Evolutionary conservation across 2,329 filamentous ascomycete genomes (phyloP).

Genomic region (Neonectria punicea): DNA sequence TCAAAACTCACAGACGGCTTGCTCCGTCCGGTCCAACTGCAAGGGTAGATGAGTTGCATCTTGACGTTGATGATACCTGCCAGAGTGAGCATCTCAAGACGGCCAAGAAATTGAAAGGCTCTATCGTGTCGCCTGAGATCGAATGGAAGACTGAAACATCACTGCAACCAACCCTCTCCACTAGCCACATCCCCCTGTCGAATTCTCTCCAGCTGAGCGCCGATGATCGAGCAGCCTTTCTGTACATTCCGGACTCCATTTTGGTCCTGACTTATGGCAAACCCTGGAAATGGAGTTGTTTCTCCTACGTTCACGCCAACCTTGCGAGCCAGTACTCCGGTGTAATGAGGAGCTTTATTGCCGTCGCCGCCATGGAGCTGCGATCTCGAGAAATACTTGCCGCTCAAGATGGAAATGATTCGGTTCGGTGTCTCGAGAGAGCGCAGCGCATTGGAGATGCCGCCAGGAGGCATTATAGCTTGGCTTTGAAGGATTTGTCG

Average conservation of each 20-base stretch:
- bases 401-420: not conserved
- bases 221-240: slow-evolving; percentile 29
- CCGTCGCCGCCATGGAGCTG: slow-evolving; percentile 34
- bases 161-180: slow-evolving; percentile 11
- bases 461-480: slow-evolving; percentile 27
- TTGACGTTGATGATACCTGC: not conserved
- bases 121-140: too few species aligned
- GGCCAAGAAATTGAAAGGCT: not conserved
- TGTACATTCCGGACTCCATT: slow-evolving; percentile 29
- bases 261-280: slow-evolving; percentile 36
- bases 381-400: slow-evolving; percentile 26
- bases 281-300: slow-evolving; percentile 36
- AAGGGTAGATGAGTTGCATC: not conserved
- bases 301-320: slow-evolving; percentile 34
- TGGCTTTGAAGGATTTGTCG: slow-evolving; percentile 34
- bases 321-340: slow-evolving; percentile 35
- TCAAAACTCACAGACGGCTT: slow-evolving; percentile 4
- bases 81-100: not conserved
- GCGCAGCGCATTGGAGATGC: slow-evolving; percentile 19
- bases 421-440: not conserved
- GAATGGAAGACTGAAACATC: not conserved
- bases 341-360: slow-evolving; percentile 38
- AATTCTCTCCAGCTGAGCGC: slow-evolving; percentile 30
- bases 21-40: slow-evolving; percentile 6
- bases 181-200: slow-evolving; percentile 25